phyloP scores from a whole-genome alignment of 345 rosid genomes.

The Cardamine chenopodiifolia region DNA sequence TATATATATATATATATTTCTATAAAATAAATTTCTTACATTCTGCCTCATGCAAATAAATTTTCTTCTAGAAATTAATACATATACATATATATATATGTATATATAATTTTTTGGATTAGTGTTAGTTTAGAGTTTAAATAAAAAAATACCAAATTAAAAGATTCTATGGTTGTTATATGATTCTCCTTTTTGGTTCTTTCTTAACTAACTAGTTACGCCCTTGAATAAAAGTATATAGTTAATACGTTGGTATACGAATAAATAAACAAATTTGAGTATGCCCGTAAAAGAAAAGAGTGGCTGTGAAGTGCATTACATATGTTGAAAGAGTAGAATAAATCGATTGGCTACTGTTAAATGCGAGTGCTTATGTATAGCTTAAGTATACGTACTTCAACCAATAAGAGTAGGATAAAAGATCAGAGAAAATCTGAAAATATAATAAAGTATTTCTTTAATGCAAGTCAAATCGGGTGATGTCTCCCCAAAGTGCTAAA shows the following conservation, averaged over 20 bases:
- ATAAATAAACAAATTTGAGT: background rate
- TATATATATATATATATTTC: too few species aligned
- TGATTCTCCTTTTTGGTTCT: too few species aligned
- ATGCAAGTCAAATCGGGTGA: conserved; percentile 20
- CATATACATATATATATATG: too few species aligned
- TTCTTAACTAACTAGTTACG: too few species aligned
- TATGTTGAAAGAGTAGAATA: conserved; percentile 3
- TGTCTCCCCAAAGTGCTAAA: conserved; percentile 22
- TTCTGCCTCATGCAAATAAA: too few species aligned
- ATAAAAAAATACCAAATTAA: too few species aligned
- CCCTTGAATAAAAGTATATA: background rate
- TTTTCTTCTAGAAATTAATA: too few species aligned
- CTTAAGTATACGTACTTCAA: conserved; percentile 17
- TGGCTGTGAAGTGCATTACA: conserved; percentile 15
- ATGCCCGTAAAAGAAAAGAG: background rate
- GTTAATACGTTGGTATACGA: background rate
- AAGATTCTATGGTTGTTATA: background rate
- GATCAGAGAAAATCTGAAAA: conserved; percentile 7
- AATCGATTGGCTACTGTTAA: conserved; percentile 9
- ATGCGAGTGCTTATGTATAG: conserved; percentile 21
- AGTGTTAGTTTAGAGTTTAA: too few species aligned
- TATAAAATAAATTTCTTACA: too few species aligned
- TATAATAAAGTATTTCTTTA: background rate
- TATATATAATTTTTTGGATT: too few species aligned
- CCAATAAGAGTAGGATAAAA: conserved; percentile 22